A percentile compares a stretch with the other conserved stretches of the same genome.
phyloP scores from a whole-genome alignment of 768 basidiomycete genomes.

The Amylocystis lapponica region DNA sequence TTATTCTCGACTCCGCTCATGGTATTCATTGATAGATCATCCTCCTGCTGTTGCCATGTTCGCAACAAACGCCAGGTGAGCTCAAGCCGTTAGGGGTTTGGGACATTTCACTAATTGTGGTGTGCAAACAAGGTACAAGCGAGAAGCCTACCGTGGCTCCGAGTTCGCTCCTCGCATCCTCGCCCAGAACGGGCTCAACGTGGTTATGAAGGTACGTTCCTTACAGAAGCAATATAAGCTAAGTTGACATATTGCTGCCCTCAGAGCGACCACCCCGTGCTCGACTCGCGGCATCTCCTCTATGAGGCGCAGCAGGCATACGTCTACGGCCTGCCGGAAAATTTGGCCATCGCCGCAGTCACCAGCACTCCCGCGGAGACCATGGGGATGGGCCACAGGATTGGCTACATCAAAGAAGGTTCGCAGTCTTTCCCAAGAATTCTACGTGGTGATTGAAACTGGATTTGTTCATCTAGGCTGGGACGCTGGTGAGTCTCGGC shows the following conservation, averaged over 20 bases:
- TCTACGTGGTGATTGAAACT: neutral
- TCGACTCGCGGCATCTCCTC: conserved; percentile 47
- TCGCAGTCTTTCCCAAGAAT: neutral
- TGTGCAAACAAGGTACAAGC: conserved; percentile 53
- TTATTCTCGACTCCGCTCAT: neutral
- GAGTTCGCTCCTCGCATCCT: conserved; percentile 62
- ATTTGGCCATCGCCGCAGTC: conserved; percentile 61
- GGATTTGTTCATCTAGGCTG: neutral
- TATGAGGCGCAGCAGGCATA: conserved; percentile 60
- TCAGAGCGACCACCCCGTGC: conserved; percentile 42
- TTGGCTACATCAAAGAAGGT: conserved; percentile 59
- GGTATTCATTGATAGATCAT: conserved; percentile 27
- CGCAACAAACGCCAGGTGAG: conserved; percentile 59
- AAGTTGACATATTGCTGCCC: neutral
- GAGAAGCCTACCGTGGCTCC: conserved; percentile 57
- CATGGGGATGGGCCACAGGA: conserved; percentile 41
- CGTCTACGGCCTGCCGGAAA: conserved; percentile 58
- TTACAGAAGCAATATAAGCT: too few species aligned
- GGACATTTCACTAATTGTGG: too few species aligned
- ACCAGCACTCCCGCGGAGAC: conserved; percentile 67
- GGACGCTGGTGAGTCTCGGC: conserved; percentile 3
- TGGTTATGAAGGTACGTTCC: conserved; percentile 51
- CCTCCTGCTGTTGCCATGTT: conserved; percentile 77
- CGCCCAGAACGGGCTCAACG: conserved; percentile 46
- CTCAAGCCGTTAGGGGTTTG: too few species aligned